Conservation (phyloP, 495 filamentous ascomycete genomes). For the Darksidea phi region DNA sequence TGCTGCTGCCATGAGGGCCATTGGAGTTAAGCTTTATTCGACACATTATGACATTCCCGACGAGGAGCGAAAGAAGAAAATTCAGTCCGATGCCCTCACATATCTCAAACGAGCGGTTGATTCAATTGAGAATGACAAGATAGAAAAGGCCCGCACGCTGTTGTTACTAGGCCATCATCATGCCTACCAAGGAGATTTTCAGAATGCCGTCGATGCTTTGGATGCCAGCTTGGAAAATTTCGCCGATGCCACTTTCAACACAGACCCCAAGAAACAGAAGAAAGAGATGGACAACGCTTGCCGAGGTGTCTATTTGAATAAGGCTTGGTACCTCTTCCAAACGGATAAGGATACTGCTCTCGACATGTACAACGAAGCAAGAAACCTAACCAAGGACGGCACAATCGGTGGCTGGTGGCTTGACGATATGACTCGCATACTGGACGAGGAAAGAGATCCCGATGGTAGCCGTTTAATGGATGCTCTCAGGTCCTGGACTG, state of each 20-base stretch:
- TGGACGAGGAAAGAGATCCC: slow-evolving; percentile 4
- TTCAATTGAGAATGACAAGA: neutral
- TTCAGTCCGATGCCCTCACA: neutral
- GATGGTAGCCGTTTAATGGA: neutral
- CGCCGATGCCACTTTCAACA: neutral
- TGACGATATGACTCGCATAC: neutral
- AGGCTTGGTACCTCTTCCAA: neutral
- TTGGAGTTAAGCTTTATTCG: neutral
- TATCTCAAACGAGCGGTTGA: neutral
- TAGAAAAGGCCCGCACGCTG: neutral
- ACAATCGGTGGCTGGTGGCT: neutral
- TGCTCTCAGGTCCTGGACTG: slow-evolving; percentile 2
- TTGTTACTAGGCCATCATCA: neutral
- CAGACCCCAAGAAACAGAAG: neutral
- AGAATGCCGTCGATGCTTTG: neutral
- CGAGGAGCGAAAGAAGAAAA: neutral
- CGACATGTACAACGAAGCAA: slow-evolving; percentile 14
- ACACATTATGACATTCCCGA: neutral
- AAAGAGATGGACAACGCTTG: neutral
- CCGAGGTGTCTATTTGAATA: neutral
- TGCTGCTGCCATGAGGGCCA: neutral
- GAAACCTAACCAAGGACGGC: neutral
- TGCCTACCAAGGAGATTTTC: neutral
- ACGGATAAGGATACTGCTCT: slow-evolving; percentile 9
- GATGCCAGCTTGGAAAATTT: neutral